phyloP scores from a whole-genome alignment of 2,329 filamentous ascomycete genomes.

The Zymoseptoria crescenta region DNA sequence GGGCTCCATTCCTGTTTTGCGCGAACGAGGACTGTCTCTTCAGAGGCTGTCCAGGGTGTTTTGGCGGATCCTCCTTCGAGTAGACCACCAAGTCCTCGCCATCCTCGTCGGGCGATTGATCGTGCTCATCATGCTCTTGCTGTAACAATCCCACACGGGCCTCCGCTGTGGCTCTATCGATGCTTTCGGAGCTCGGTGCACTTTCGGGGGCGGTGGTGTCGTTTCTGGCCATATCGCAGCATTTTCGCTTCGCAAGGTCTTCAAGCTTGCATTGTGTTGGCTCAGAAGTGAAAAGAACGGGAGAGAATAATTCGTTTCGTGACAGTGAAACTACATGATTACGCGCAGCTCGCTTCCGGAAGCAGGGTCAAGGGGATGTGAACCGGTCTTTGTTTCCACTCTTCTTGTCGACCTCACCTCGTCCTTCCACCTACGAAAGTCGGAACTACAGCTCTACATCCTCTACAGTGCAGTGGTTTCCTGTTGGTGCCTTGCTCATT shows the following conservation, averaged over 20 bases:
- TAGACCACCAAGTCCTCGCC: slow-evolving; percentile 20
- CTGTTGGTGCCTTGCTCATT: no score
- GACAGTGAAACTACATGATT: neutral
- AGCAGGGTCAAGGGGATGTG: no score
- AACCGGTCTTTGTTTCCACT: no score
- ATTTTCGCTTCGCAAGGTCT: slow-evolving; percentile 21
- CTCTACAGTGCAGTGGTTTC: no score
- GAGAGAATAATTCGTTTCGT: neutral
- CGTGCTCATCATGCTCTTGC: slow-evolving; percentile 13
- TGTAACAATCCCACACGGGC: slow-evolving; percentile 23
- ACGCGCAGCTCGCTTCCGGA: neutral
- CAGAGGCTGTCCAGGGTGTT: slow-evolving; percentile 10
- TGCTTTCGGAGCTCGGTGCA: slow-evolving; percentile 17
- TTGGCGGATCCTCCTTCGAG: slow-evolving; percentile 9
- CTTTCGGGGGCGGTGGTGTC: slow-evolving; percentile 19
- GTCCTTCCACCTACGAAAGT: no score
- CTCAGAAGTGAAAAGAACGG: neutral
- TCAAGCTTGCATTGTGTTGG: neutral
- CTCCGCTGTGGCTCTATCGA: slow-evolving; percentile 15
- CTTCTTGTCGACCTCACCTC: no score
- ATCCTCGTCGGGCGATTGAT: slow-evolving; percentile 20
- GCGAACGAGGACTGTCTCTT: slow-evolving; percentile 37
- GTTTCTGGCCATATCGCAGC: slow-evolving; percentile 32
- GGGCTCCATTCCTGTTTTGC: slow-evolving; percentile 43
- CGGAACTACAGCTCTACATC: no score